A percentile compares a stretch with the other conserved stretches of the same genome.
Evolutionary conservation across 176 grass and related monocot genomes (phyloP).

Genomic region (Urochloa ruziziensis): DNA sequence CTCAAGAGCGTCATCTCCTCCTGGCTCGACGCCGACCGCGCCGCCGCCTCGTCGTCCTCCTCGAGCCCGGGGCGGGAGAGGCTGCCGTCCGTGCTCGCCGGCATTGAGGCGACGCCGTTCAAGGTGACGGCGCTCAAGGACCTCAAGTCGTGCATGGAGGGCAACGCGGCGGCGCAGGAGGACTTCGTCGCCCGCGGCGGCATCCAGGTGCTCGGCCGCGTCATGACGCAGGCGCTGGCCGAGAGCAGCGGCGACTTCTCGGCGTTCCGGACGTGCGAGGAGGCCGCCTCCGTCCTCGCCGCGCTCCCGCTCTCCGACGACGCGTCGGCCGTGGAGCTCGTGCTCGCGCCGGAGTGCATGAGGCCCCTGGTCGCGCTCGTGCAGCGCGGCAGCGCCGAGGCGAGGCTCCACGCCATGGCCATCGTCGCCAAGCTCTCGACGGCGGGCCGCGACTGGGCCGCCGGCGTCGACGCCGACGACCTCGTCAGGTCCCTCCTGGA

Average conservation of each 20-base stretch:
- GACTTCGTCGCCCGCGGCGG: conserved; percentile 49
- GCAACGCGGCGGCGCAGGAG: conserved; percentile 40
- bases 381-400: conserved; percentile 69
- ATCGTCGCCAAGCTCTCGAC: conserved; percentile 49
- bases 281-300: conserved; percentile 57
- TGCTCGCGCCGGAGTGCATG: conserved; percentile 56
- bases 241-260: conserved; percentile 54
- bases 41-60: neutral
- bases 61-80: conserved; percentile 28
- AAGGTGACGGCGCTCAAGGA: conserved; percentile 66
- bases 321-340: conserved; percentile 39
- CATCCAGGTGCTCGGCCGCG: conserved; percentile 43
- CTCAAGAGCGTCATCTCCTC: conserved; percentile 75
- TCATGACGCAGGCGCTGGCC: conserved; percentile 48
- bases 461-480: conserved; percentile 25
- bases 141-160: conserved; percentile 41
- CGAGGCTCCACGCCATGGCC: conserved; percentile 46
- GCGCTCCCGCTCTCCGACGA: conserved; percentile 41
- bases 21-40: conserved; percentile 50
- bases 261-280: conserved; percentile 63
- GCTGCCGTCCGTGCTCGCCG: conserved; percentile 35
- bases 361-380: conserved; percentile 50
- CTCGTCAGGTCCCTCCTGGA: conserved; percentile 68
- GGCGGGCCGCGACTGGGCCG: conserved; percentile 40
- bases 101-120: conserved; percentile 63